Conservation (phyloP, 1,139 yeast species). For the Spathaspora sp. region DNA sequence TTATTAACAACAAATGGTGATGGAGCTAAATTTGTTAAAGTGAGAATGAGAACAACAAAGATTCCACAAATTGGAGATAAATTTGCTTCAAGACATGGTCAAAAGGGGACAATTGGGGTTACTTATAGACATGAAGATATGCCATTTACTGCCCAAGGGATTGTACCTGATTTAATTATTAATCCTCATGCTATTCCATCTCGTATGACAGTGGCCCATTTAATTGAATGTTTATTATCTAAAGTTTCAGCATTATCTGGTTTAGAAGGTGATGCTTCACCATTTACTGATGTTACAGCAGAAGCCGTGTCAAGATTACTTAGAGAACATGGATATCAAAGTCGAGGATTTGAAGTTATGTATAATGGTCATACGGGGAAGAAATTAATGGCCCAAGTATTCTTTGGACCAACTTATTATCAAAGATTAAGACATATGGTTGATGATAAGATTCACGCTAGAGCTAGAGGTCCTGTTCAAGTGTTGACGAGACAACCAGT, state of each 20-base stretch:
- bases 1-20: constrained; percentile 95
- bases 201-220: constrained; percentile 99
- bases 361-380: constrained; percentile 98
- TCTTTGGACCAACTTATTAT: constrained; percentile 98
- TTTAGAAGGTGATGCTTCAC: constrained; percentile 98
- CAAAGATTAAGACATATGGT: constrained; percentile 99
- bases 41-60: constrained; percentile 97
- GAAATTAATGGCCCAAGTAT: constrained; percentile 94
- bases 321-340: constrained; percentile 95
- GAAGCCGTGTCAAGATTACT: constrained; percentile 90
- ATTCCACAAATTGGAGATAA: constrained; percentile 99
- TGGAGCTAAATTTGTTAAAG: constrained; percentile 95
- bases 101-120: constrained; percentile 99
- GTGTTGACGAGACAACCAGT: constrained; percentile 98
- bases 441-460: constrained; percentile 97
- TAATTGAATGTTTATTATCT: constrained; percentile 93
- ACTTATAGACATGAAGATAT: constrained; percentile 98
- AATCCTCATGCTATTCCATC: constrained; percentile 99
- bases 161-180: constrained; percentile 94
- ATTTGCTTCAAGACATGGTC: constrained; percentile 99
- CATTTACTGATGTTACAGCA: constrained; percentile 96
- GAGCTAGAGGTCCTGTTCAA: constrained; percentile 99
- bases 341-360: constrained; percentile 98
- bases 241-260: constrained; percentile 95
- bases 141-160: constrained; percentile 97